Percentiles rank a stretch among this genome's conserved stretches.
phyloP scores from a whole-genome alignment of 2,329 filamentous ascomycete genomes.

The Cercospora berteroae region DNA sequence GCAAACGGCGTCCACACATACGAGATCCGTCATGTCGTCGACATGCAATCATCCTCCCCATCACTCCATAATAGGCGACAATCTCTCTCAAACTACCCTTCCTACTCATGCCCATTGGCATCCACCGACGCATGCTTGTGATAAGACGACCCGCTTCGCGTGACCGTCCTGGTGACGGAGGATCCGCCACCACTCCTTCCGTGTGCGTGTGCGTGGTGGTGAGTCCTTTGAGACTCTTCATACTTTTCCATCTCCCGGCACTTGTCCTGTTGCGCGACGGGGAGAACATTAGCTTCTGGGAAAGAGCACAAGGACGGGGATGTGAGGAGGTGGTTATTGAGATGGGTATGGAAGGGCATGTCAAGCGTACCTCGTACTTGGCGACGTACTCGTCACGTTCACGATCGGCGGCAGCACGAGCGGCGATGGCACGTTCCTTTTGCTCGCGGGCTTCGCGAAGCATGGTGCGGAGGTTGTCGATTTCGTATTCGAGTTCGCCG shows the following conservation, averaged over 20 bases:
- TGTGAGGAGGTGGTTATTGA: background rate
- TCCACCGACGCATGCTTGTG: slow-evolving; percentile 11
- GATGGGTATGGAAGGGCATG: background rate
- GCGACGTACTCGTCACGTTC: slow-evolving; percentile 29
- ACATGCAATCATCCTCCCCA: background rate
- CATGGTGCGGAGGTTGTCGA: slow-evolving; percentile 32
- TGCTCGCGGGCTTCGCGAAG: slow-evolving; percentile 34
- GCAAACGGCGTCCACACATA: background rate
- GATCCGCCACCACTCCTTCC: slow-evolving; percentile 5
- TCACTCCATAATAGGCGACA: slow-evolving; percentile 3
- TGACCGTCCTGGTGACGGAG: slow-evolving; percentile 11
- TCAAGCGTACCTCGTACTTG: slow-evolving; percentile 22
- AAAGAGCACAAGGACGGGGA: slow-evolving; percentile 3
- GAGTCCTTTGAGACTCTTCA: slow-evolving; percentile 23
- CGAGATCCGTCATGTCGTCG: background rate
- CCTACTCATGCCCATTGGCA: slow-evolving; percentile 6
- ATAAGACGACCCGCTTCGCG: slow-evolving; percentile 15
- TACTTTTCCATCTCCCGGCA: slow-evolving; percentile 32
- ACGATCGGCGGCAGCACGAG: slow-evolving; percentile 30
- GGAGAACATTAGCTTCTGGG: slow-evolving; percentile 2
- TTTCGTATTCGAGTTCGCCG: slow-evolving; percentile 33
- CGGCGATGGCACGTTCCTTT: slow-evolving; percentile 34
- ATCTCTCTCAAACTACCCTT: background rate
- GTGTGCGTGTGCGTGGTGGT: slow-evolving; percentile 17
- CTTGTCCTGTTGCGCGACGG: slow-evolving; percentile 19